Conservation (phyloP, 441 rosid genomes). For the Populus hybrid region DNA sequence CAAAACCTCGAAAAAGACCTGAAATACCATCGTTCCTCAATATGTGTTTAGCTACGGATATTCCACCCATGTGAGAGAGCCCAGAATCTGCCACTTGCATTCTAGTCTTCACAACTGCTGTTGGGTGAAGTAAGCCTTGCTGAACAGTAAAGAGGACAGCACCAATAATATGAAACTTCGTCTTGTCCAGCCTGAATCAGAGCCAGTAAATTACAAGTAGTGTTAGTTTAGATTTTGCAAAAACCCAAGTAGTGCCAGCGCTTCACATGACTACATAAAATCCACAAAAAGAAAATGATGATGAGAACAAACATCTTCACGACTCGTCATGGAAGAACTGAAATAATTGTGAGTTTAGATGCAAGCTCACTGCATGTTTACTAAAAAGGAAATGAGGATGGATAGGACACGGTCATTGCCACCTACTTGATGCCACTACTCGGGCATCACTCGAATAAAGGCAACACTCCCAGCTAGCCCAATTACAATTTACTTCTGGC, state of each 20-base stretch:
- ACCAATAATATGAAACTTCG: slow-evolving; percentile 53
- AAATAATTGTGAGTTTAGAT: background rate
- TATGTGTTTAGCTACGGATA: slow-evolving; percentile 15
- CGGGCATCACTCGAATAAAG: background rate
- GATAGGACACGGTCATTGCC: background rate
- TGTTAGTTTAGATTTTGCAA: background rate
- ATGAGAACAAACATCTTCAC: background rate
- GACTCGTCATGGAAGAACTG: background rate
- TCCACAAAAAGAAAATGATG: background rate
- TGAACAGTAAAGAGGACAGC: slow-evolving; percentile 60
- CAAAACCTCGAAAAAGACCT: slow-evolving; percentile 57
- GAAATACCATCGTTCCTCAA: slow-evolving; percentile 41
- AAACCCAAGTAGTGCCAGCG: background rate
- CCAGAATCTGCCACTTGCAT: slow-evolving; percentile 58
- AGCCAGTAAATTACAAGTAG: background rate
- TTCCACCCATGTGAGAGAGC: slow-evolving; percentile 12
- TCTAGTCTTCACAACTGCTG: slow-evolving; percentile 57
- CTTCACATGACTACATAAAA: background rate
- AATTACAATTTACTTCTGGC: background rate
- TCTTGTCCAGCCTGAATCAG: slow-evolving; percentile 51
- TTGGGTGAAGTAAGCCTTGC: slow-evolving; percentile 53
- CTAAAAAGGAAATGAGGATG: background rate
- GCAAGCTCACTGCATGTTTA: background rate
- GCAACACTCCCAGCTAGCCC: background rate
- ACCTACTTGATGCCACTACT: background rate